Evolutionary conservation across 768 basidiomycete genomes (phyloP).

Genomic region (Suillus luteus): DNA sequence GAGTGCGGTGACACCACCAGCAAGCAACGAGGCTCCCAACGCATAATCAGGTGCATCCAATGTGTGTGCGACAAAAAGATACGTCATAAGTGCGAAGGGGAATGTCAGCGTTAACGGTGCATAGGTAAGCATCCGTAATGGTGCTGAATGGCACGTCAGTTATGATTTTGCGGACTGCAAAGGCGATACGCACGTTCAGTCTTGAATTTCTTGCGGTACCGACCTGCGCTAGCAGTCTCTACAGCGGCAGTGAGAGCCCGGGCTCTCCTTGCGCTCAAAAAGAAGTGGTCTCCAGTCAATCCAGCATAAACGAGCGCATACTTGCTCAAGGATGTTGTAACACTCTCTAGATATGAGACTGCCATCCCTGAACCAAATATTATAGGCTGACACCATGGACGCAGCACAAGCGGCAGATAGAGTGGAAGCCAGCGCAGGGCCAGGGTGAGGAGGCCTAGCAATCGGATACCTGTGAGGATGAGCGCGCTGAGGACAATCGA

Average conservation of each 20-base stretch:
- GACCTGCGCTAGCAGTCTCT: constrained; percentile 45
- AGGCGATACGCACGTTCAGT: constrained; percentile 53
- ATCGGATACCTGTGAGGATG: constrained; percentile 69
- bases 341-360: constrained; percentile 45
- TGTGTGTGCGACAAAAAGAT: constrained; percentile 88
- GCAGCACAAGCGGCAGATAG: constrained; percentile 47
- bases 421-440: constrained; percentile 56
- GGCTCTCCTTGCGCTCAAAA: constrained; percentile 55
- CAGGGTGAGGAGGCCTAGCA: constrained; percentile 51
- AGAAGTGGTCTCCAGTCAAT: constrained; percentile 72
- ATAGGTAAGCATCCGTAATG: constrained; percentile 68
- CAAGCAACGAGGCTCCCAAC: constrained; percentile 71
- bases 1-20: constrained; percentile 77
- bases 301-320: constrained; percentile 76
- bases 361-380: constrained; percentile 38
- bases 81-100: constrained; percentile 79
- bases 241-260: constrained; percentile 57
- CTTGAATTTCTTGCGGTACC: constrained; percentile 50
- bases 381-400: constrained; percentile 44
- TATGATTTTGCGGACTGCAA: background rate
- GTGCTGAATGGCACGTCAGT: constrained; percentile 38
- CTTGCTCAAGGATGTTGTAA: constrained; percentile 56
- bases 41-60: constrained; percentile 70
- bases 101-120: constrained; percentile 79
- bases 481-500: constrained; percentile 76